Evolutionary conservation across 2,329 filamentous ascomycete genomes (phyloP), one percentile per base, ranked within the genome.

Genomic region (Dothideomycetidae sp.): DNA sequence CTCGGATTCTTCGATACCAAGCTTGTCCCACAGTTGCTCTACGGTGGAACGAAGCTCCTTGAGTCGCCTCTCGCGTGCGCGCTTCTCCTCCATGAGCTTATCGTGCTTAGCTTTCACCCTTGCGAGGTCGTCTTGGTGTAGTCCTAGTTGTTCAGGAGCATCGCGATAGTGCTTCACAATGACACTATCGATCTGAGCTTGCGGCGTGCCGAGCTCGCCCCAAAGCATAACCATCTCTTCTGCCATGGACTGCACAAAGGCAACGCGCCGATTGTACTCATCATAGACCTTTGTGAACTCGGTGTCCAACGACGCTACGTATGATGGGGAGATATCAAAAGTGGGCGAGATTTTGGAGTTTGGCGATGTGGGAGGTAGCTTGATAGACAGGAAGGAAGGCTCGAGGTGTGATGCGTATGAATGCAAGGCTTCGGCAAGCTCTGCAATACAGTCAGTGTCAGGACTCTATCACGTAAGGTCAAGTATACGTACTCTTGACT

Each of bases 371-470:
- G 88, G 88, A 2, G 90, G 90, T 5, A 98, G 72, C 29, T 78
- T 71, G 52, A 96, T 77, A 53, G 78, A 74, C 46, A 96, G 73
- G 56, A 96, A 96, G 2, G 79, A 79, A 9, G 82, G 66, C 57
- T 98, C 90, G 32, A 98, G 80, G 56, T 96, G 90, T 7, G 83
- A 93, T 1, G 90, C 93, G 57, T 96, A 98, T 4, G 88, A 94
- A 55, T 93, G 80, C 35, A 98, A 77, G 3, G 88, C 88, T 59
- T 92, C 76, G 15, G 85, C 85, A 46, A 98, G 79, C 67, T 94
- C 84, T 92, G 35, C 5, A 26, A 7, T 14, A 4, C 4, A n/a
- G 29, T 38, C 30, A 31, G 17, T 18, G 11, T 18, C 10, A 21
- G 7, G n/a, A 11, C 11, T 11, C 4, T 21, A 1, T 9, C 10